Conservation (phyloP, 306 rosid genomes). For the Benincasa hispida region DNA sequence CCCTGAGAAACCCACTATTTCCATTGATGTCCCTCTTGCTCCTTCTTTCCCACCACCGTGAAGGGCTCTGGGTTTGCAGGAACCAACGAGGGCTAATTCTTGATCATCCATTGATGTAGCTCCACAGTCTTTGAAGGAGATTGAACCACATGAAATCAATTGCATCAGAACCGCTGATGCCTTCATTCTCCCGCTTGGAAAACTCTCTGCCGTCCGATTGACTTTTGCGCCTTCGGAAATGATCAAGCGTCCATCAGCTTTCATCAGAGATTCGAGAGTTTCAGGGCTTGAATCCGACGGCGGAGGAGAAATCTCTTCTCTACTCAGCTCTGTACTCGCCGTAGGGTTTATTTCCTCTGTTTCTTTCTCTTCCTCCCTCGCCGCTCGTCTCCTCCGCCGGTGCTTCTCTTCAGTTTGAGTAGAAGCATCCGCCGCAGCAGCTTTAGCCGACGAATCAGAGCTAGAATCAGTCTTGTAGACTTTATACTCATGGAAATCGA, state of each 20-base stretch:
- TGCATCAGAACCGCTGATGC: conserved; percentile 79
- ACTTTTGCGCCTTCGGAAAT: conserved; percentile 12
- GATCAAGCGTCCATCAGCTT: conserved; percentile 56
- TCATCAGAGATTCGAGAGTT: conserved; percentile 75
- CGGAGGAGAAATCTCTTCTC: conserved; percentile 96
- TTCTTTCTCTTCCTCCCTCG: conserved; percentile 15
- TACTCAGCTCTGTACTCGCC: conserved; percentile 59
- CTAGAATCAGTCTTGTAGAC: conserved; percentile 74
- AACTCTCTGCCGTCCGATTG: conserved; percentile 33
- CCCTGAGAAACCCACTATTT: conserved; percentile 32
- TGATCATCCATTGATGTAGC: conserved; percentile 37
- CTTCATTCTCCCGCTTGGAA: conserved; percentile 48
- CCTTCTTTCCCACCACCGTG: conserved; percentile 33
- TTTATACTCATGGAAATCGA: conserved; percentile 72
- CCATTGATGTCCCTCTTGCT: conserved; percentile 23
- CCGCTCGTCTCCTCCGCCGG: conserved; percentile 42
- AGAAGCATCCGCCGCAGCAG: conserved; percentile 72
- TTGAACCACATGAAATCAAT: conserved; percentile 71
- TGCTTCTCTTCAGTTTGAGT: conserved; percentile 90
- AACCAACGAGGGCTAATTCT: conserved; percentile 47
- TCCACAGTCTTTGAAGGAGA: conserved; percentile 65
- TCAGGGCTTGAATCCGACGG: conserved; percentile 97
- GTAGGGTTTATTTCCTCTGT: conserved; percentile 8
- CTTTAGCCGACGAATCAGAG: conserved; percentile 49
- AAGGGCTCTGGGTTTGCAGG: conserved; percentile 42